Evolutionary conservation across 306 rosid genomes (phyloP).

Genomic region (Dryas drummondii): DNA sequence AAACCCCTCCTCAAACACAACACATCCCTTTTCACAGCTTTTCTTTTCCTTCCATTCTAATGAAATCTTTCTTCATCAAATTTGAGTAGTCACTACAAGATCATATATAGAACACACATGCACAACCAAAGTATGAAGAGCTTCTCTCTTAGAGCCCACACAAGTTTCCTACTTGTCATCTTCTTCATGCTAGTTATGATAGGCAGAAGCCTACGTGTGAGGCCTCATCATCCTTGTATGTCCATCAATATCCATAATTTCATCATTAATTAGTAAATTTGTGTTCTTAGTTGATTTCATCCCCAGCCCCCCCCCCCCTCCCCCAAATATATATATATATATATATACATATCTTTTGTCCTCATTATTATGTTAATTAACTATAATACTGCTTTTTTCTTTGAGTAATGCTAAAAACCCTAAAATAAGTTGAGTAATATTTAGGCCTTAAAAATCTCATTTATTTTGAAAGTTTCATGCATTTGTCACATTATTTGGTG

Average conservation of each 20-base stretch:
- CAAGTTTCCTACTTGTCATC: conserved; percentile 35
- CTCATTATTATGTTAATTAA: too few relatives aligned
- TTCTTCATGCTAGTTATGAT: conserved; percentile 43
- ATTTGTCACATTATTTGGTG: not conserved
- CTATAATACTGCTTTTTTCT: too few relatives aligned
- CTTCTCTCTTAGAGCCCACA: conserved; percentile 36
- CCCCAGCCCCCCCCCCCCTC: too few relatives aligned
- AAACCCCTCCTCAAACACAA: conserved; percentile 15
- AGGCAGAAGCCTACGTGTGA: conserved; percentile 39
- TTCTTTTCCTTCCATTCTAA: not conserved
- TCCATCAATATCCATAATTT: not conserved
- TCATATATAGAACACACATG: not conserved
- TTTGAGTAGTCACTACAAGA: conserved; percentile 10
- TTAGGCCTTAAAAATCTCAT: too few relatives aligned
- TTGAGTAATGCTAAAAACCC: too few relatives aligned
- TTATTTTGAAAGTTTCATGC: too few relatives aligned
- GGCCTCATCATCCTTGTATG: conserved; percentile 41
- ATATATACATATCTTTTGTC: too few relatives aligned
- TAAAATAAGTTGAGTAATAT: too few relatives aligned
- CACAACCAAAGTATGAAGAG: conserved; percentile 41
- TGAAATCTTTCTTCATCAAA: conserved; percentile 18
- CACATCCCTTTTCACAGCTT: not conserved
- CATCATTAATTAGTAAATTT: too few relatives aligned
- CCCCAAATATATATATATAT: too few relatives aligned
- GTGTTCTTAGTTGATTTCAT: too few relatives aligned